Conservation (phyloP, 306 rosid genomes). For the Trichosanthes cucumerina region DNA sequence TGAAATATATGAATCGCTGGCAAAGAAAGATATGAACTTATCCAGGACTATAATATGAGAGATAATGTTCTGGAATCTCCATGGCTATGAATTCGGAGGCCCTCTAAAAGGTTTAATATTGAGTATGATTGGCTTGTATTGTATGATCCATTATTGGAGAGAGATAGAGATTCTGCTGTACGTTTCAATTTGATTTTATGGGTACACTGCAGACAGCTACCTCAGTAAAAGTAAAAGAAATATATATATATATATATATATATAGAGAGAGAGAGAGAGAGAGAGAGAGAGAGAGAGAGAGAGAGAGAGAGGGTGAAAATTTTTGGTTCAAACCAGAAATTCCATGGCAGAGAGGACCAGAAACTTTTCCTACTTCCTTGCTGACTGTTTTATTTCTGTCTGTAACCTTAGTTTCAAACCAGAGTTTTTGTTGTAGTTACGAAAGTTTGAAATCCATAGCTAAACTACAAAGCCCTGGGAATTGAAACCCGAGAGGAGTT, state of each 20-base stretch:
- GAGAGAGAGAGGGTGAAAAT: neutral
- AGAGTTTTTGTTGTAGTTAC: neutral
- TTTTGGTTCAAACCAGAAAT: neutral
- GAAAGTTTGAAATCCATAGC: neutral
- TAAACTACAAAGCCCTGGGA: neutral
- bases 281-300: neutral
- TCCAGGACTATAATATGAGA: neutral
- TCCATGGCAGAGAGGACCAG: neutral
- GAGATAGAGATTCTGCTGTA: conserved; percentile 4
- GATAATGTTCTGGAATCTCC: neutral
- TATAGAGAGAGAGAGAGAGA: neutral
- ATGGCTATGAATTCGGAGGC: neutral
- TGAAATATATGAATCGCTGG: neutral
- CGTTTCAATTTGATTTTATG: neutral
- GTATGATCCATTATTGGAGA: neutral
- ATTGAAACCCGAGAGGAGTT: no score
- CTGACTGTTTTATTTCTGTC: no score
- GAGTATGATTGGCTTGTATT: neutral
- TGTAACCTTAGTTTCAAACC: neutral
- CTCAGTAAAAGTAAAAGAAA: neutral
- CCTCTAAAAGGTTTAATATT: neutral
- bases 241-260: no score
- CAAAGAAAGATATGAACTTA: neutral
- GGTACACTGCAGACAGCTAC: neutral
- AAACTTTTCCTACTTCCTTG: neutral